phyloP scores from a whole-genome alignment of 192 early-diverging fungal species.

The Jimgerdemannia flammicorona region DNA sequence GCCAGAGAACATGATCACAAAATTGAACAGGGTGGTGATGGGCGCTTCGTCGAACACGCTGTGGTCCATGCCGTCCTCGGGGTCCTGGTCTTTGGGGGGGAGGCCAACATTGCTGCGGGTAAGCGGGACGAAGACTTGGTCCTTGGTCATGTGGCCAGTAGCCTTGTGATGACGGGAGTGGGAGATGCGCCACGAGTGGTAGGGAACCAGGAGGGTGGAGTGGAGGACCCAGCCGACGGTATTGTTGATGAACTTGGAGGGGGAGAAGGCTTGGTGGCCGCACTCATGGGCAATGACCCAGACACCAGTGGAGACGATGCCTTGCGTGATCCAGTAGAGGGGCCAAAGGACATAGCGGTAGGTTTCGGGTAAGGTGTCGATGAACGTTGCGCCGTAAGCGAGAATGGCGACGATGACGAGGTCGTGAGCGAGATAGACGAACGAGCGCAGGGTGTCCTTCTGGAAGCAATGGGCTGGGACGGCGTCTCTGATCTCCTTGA shows the following conservation, averaged over 20 bases:
- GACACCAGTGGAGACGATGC: constrained; percentile 80
- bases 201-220: constrained; percentile 89
- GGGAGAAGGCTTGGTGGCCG: constrained; percentile 88
- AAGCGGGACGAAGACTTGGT: constrained; percentile 92
- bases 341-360: constrained; percentile 65
- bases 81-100: not conserved
- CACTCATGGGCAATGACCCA: constrained; percentile 94
- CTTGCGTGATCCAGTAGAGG: constrained; percentile 80
- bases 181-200: constrained; percentile 88
- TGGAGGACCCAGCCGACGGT: constrained; percentile 87
- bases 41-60: constrained; percentile 74
- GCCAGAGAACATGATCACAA: constrained; percentile 67
- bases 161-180: constrained; percentile 94
- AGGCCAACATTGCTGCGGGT: constrained; percentile 53
- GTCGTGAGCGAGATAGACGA: constrained; percentile 79
- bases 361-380: constrained; percentile 36
- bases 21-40: constrained; percentile 55
- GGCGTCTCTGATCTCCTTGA: constrained; percentile 89
- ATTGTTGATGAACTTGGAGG: constrained; percentile 79
- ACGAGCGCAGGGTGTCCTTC: constrained; percentile 73
- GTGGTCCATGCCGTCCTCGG: constrained; percentile 33
- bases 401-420: constrained; percentile 61
- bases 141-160: constrained; percentile 84
- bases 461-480: constrained; percentile 94
- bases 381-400: constrained; percentile 64